phyloP scores from a whole-genome alignment of 208 protist species.

The Blechomonas ayalai region DNA sequence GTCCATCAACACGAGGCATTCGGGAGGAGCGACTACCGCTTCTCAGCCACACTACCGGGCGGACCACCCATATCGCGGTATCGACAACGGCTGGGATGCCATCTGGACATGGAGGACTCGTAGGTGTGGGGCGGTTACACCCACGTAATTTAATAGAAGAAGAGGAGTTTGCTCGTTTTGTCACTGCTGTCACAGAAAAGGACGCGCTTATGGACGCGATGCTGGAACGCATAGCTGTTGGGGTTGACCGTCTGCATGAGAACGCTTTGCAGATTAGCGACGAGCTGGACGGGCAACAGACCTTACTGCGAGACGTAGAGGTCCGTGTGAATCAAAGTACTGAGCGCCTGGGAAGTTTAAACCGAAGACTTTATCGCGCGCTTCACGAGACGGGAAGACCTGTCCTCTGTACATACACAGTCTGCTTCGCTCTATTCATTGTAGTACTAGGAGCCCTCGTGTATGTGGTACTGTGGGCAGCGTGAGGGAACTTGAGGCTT shows the following conservation, averaged over 20 bases:
- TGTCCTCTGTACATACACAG: conserved; percentile 6
- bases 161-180: conserved; percentile 6
- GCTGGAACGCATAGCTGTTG: conserved; percentile 7
- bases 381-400: conserved; percentile 3
- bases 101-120: too few species aligned
- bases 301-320: conserved; percentile 4
- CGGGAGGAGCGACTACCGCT: not conserved
- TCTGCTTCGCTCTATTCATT: conserved; percentile 10
- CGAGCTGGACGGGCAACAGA: conserved; percentile 6
- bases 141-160: too few species aligned
- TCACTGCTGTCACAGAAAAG: conserved; percentile 4
- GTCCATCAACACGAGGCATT: not conserved
- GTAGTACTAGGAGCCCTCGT: conserved; percentile 6
- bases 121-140: too few species aligned
- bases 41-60: not conserved
- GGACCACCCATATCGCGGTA: not conserved
- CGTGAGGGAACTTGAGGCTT: too few species aligned
- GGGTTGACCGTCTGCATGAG: conserved; percentile 8
- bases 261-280: conserved; percentile 4
- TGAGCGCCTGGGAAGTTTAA: conserved; percentile 1
- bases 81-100: too few species aligned
- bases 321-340: conserved; percentile 4
- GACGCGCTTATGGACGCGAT: conserved; percentile 4
- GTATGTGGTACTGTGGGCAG: not conserved
- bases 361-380: conserved; percentile 2